Conservation (phyloP, 2,329 filamentous ascomycete species). For the Verticillium isaacii region DNA sequence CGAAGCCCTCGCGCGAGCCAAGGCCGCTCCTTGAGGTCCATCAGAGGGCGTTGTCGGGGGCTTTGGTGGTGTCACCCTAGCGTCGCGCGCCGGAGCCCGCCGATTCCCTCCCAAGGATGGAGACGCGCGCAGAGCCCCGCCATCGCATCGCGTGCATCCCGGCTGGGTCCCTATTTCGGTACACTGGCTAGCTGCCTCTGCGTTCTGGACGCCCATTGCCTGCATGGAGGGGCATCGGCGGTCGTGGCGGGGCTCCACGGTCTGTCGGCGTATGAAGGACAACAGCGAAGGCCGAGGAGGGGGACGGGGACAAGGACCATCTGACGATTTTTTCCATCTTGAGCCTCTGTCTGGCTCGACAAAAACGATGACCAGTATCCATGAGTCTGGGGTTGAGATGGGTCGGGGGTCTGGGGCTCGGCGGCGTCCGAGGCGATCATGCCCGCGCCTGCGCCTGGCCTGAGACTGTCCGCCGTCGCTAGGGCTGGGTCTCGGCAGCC, state of each 20-base stretch:
- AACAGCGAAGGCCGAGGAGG: background rate
- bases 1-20: background rate
- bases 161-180: background rate
- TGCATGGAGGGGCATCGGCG: background rate
- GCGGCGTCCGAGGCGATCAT: background rate
- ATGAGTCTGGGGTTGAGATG: background rate
- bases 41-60: background rate
- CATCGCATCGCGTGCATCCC: background rate
- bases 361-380: background rate
- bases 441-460: background rate
- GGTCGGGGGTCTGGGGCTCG: background rate
- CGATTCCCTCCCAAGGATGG: slow-evolving; percentile 11
- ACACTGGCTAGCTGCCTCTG: too few relatives aligned
- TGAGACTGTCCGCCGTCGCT: background rate
- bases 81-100: slow-evolving; percentile 16
- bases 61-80: slow-evolving; percentile 3
- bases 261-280: background rate
- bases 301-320: background rate
- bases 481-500: background rate
- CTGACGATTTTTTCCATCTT: background rate
- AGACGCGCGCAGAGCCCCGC: background rate
- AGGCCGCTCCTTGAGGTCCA: background rate
- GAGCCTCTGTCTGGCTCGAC: background rate
- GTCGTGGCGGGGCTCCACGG: background rate
- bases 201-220: background rate